Evolutionary conservation across 192 early-diverging fungal genomes (phyloP).

Genomic region (Chytriomyces sp.): DNA sequence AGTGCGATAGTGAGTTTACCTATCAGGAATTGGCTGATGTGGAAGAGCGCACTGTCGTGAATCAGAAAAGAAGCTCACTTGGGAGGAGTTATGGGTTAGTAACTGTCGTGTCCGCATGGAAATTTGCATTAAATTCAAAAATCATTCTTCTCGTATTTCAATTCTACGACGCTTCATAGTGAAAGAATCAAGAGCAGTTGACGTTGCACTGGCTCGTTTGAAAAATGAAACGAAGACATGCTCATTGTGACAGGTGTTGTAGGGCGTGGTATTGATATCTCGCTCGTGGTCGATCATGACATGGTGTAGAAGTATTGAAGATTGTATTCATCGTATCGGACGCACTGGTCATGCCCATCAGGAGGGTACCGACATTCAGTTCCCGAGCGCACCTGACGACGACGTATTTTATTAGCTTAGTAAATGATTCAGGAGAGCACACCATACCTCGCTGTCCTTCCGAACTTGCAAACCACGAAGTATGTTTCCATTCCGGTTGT

Average conservation of each 20-base stretch:
- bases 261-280: constrained; percentile 98
- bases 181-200: constrained; percentile 98
- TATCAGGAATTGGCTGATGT: constrained; percentile 88
- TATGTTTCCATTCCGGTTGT: neutral
- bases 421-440: constrained; percentile 71
- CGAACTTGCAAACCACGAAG: constrained; percentile 65
- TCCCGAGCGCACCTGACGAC: constrained; percentile 76
- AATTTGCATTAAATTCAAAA: neutral
- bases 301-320: constrained; percentile 81
- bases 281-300: constrained; percentile 94
- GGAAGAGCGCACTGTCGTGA: constrained; percentile 97
- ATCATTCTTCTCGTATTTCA: constrained; percentile 37
- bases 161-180: constrained; percentile 85
- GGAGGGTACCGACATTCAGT: constrained; percentile 85
- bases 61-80: constrained; percentile 89
- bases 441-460: constrained; percentile 75
- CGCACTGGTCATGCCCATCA: constrained; percentile 96
- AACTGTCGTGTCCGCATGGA: neutral
- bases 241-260: constrained; percentile 98
- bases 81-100: constrained; percentile 72
- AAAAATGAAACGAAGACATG: constrained; percentile 79
- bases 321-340: constrained; percentile 98
- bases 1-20: constrained; percentile 93
- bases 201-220: constrained; percentile 77
- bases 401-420: constrained; percentile 87